These are phyloP conservation scores for Leucocoprinus sp. DNA, from an alignment of 768 basidiomycete species.

Conservation along the genomic window DNA sequence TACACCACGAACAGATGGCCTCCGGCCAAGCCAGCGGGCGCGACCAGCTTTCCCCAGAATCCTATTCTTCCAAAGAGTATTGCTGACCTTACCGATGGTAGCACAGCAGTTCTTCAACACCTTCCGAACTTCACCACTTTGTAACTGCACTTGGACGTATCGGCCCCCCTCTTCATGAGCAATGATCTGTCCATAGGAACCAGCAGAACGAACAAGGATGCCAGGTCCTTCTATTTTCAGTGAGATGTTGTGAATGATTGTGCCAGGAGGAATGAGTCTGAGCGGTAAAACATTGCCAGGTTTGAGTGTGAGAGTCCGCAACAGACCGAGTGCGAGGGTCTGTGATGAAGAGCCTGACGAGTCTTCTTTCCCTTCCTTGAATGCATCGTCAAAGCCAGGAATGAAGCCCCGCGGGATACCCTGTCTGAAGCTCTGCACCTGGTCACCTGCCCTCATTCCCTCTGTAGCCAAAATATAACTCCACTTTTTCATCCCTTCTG, in stretches of 20 bases:
- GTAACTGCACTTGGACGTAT: conserved; percentile 78
- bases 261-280: conserved; percentile 86
- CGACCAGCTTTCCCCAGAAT: conserved; percentile 90
- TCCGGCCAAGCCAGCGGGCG: conserved; percentile 74
- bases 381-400: conserved; percentile 34
- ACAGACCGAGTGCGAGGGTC: conserved; percentile 73
- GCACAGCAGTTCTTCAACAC: conserved; percentile 76
- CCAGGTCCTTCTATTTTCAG: conserved; percentile 70
- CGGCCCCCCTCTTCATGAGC: conserved; percentile 62
- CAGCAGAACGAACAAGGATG: conserved; percentile 84
- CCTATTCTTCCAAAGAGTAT: conserved; percentile 79
- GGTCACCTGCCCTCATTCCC: conserved; percentile 80
- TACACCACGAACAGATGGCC: conserved; percentile 87
- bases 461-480: conserved; percentile 92
- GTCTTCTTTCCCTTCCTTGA: conserved; percentile 14
- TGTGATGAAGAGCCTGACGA: conserved; percentile 33
- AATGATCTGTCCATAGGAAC: conserved; percentile 76
- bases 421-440: conserved; percentile 75
- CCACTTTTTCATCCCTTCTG: conserved; percentile 54
- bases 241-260: conserved; percentile 80
- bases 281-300: conserved; percentile 92
- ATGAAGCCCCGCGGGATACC: conserved; percentile 77
- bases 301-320: conserved; percentile 77
- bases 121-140: conserved; percentile 89
- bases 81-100: conserved; percentile 88